phyloP scores from a whole-genome alignment of 257 asterid genomes.

The Petunia secreta region DNA sequence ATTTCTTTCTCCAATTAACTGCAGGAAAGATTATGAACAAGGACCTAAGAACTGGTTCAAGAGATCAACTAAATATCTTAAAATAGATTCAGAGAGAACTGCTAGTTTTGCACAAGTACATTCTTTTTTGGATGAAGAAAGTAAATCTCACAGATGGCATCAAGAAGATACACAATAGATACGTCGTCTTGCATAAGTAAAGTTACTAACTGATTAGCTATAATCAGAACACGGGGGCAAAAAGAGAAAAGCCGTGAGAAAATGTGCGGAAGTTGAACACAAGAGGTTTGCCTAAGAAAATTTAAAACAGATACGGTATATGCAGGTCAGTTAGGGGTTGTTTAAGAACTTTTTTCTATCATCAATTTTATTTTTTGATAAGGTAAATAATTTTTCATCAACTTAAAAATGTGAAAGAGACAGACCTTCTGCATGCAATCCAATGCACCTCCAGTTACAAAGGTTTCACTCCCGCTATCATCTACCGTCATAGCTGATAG shows the following conservation, averaged over 20 bases:
- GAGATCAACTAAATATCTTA: neutral
- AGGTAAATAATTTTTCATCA: neutral
- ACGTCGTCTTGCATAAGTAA: no score
- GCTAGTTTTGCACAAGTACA: neutral
- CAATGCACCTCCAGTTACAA: conserved; percentile 86
- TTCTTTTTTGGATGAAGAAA: no score
- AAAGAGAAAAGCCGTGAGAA: neutral
- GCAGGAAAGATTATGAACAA: neutral
- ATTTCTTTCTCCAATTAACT: neutral
- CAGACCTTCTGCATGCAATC: conserved; percentile 87
- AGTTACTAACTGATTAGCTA: conserved; percentile 6
- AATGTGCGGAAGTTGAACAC: conserved; percentile 3
- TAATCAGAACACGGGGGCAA: neutral
- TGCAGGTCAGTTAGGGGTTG: neutral
- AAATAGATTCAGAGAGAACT: neutral
- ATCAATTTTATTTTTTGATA: no score
- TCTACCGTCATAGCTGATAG: conserved; percentile 93
- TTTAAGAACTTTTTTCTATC: neutral
- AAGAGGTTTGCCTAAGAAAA: neutral
- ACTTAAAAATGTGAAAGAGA: conserved; percentile 27
- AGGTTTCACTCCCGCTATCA: conserved; percentile 84
- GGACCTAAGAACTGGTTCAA: neutral
- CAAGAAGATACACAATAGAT: no score
- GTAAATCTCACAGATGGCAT: no score
- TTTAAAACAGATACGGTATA: neutral